Base-by-base conservation (phyloP, 345 rosid genomes). In the Populus ilicifolia region DNA sequence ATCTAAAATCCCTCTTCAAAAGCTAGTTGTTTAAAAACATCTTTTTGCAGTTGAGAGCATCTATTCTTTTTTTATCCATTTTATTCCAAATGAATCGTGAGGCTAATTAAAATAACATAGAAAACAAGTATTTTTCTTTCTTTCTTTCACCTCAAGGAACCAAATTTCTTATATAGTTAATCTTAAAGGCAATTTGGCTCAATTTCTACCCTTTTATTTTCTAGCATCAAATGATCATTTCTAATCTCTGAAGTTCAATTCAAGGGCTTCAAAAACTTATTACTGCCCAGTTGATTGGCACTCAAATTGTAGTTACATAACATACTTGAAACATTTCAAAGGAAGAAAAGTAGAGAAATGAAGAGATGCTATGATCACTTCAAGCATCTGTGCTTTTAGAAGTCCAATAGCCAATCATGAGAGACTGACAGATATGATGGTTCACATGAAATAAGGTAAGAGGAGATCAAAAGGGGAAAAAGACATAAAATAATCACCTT, bases 401-500 rank as follows among this genome's bases (percentile, higher is more conserved):
- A 52, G 18, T 71, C 41, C 43, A 5, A 61, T 35, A 25, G 33
- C 44, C 12, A 4, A 41, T 38, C 46, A 77, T 5, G 39, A 41
- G 30, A 68, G 52, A 65, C n/a, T 54, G 12, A 64, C 20, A 25
- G 77, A 41, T 39, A 63, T 46, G 46, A 80, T 41, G 27, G n/a
- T 25, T 21, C 63, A 10, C 48, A 38, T 62, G 23, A 70, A 21
- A 71, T 46, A 14, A 46, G 52, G 52, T 46, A 14, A 52, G n/a
- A 52, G 8, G 3, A 52, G 35, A 50, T 44, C 29, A 13, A 54
- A n/a, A 21, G 36, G n/a, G 62, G 33, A 38, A 27, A 20, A 50
- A 17, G 8, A 29, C 3, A 71, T 14, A 25, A 4, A 46, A 52
- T 16, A 73, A 67, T 64, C 50, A 89, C 96, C 90, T 89, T 89